Percentiles rank a stretch among this genome's conserved stretches.
phyloP scores from a whole-genome alignment of 306 rosid species.

The Quercus rubra region DNA sequence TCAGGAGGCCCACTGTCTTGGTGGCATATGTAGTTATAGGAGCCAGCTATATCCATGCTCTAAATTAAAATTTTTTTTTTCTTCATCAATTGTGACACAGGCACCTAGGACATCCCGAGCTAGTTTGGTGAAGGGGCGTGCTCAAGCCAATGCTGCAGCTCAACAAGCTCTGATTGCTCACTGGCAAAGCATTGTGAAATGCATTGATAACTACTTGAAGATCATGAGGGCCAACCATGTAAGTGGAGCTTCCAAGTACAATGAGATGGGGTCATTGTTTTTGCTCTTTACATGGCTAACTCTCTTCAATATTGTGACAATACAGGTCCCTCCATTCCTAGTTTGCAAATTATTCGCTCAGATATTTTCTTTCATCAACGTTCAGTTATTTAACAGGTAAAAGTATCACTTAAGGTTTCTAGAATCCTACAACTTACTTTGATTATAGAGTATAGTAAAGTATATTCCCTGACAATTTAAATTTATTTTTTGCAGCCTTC shows the following conservation, averaged over 20 bases:
- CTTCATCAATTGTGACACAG: conserved; percentile 39
- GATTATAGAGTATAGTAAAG: no score
- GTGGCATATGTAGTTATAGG: neutral
- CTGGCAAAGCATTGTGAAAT: conserved; percentile 98
- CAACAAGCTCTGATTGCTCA: conserved; percentile 96
- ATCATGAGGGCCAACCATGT: conserved; percentile 95
- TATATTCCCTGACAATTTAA: no score
- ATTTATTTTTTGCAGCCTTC: conserved; percentile 60
- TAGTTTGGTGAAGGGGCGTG: conserved; percentile 92
- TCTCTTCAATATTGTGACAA: no score
- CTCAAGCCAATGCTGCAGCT: conserved; percentile 92
- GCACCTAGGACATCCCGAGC: conserved; percentile 95
- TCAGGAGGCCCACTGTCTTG: no score
- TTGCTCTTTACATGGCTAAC: no score
- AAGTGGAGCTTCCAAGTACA: conserved; percentile 30
- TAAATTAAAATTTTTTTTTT: conserved; percentile 12
- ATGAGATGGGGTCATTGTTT: no score
- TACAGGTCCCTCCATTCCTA: conserved; percentile 85
- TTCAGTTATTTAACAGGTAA: conserved; percentile 96
- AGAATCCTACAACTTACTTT: no score
- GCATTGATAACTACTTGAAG: conserved; percentile 72
- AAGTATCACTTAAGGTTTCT: neutral
- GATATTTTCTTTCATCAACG: conserved; percentile 95
- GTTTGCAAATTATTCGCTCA: conserved; percentile 95
- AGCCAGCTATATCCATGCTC: conserved; percentile 4